Base-by-base conservation (phyloP, 305 asterid species). In the Nicotiana rustica region DNA sequence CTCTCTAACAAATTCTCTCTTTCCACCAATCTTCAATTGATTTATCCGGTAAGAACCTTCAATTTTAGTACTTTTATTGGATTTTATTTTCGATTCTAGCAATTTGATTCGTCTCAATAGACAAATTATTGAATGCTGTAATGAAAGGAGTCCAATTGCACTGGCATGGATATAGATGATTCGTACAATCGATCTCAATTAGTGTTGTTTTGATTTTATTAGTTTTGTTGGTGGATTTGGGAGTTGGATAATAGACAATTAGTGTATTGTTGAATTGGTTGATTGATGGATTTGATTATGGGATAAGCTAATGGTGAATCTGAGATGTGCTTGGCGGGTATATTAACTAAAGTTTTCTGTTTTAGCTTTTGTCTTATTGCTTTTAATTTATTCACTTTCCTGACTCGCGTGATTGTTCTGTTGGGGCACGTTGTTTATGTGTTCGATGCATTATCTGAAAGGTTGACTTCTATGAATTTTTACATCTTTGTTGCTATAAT, bases 1-100 rank as follows among this genome's bases (percentile, higher is more conserved):
- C 35, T 29, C 33, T 33, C 5, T 33, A 33, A 33, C 36, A 33
- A 0, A 33, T 33, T 33, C 19, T 6, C 9, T 14, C 10, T 69
- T 36, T 49, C 78, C 44, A 77, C 38, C 35, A 52, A 82, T 85
- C 85, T 19, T 67, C 25, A 38, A 67, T 78, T 57, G 19, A 7
- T n/a, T 29, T 60, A 3, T 3, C 12, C 13, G 78, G 61, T 66
- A 62, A 70, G 44, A 67, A 52, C 61, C 21, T 25, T 5, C 14
- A 49, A 49, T 6, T 79, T 44, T 5, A 15, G 21, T 10, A 18
- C 35, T 78, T 56, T 68, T 44, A 4, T 14, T 44, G 83, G 86
- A 83, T 35, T 78, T 68, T 79, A 67, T 79, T 19, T 79, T 36
- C 47, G 60, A 60, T 62, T 29, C 49, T 1, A 41, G 49, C 49